These are phyloP conservation scores for Stachybotrys chartarum DNA, from an alignment of 2,329 filamentous ascomycete genomes.

Conservation along the genomic window DNA sequence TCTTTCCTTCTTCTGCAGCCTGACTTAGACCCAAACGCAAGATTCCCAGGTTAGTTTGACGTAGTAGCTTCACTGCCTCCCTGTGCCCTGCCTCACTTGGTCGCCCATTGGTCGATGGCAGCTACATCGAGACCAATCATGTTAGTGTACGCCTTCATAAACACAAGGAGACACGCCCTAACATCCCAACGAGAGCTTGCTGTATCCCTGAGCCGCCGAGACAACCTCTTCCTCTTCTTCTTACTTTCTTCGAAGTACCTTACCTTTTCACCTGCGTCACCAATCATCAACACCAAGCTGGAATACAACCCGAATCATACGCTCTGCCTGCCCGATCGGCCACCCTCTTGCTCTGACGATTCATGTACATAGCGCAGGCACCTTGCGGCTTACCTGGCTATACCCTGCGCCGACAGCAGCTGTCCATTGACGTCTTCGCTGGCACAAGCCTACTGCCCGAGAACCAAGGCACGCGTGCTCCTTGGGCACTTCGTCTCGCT, in stretches of 20 bases:
- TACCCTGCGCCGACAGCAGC: not conserved
- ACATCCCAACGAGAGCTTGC: conserved; percentile 10
- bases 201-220: conserved; percentile 17
- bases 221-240: conserved; percentile 8
- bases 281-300: not conserved
- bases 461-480: not conserved
- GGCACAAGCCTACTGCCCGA: not conserved
- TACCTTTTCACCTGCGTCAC: not conserved
- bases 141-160: conserved; percentile 17
- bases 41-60: conserved; percentile 15
- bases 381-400: not conserved
- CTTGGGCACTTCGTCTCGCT: not conserved
- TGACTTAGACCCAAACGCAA: conserved; percentile 10
- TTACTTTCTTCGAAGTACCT: not conserved
- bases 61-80: conserved; percentile 22
- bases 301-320: not conserved
- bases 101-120: conserved; percentile 23
- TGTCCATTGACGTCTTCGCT: not conserved
- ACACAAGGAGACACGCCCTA: conserved; percentile 7
- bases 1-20: conserved; percentile 5
- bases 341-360: not conserved
- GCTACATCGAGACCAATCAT: conserved; percentile 26
- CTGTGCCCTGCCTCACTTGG: conserved; percentile 24
- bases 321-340: not conserved
- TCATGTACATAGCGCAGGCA: not conserved